Evolutionary conservation across 2,329 filamentous ascomycete species (phyloP), one percentile per base, ranked within the genome.

Genomic region (Aphanocladium album): DNA sequence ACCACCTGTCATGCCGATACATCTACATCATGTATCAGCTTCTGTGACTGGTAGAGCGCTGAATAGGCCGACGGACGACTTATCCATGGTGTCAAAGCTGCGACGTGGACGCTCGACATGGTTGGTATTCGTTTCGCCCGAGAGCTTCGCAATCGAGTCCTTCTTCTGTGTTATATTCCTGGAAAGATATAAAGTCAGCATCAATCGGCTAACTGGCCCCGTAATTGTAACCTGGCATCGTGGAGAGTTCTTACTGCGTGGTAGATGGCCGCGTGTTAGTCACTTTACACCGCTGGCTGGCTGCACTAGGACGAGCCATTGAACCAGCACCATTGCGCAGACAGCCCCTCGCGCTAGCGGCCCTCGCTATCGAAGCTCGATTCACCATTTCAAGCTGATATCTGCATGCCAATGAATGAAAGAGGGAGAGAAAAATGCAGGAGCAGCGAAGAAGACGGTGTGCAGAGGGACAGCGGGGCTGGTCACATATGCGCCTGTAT

Each of bases 1-100:
- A 72, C 95, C 95, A 72, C 95, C 93, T 54, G 87, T 96, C 83
- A 93, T 93, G 65, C 93, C 93, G 71, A 98, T 91, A 76, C 98
- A 54, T 16, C 46, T 49, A 21, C 16, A 8, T 71, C 30, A 49
- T 17, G 35, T 39, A 21, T 46, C 17, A 46, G 43, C n/a, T 39
- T 4, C 3, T 11, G 12, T 39, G 7, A 14, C 3, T 17, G 35
- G 35, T 4, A 39, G 35, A 8, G 5, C 30, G 30, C 9, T 30
- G 30, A 30, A 30, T 9, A 39, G 33, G 33, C 33, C 12, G 16
- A 39, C 35, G 5, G 35, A 39, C 35, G 35, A 39, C 12, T 8
- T 39, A 17, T 39, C 35, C 35, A 39, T 39, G 7, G 9, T 39
- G 35, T 39, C 35, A 39, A 14, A 4, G 12, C 12, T 39, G 35